Base-by-base conservation (phyloP, 2,329 filamentous ascomycete species). In the Pseudogymnoascus verrucosus region DNA sequence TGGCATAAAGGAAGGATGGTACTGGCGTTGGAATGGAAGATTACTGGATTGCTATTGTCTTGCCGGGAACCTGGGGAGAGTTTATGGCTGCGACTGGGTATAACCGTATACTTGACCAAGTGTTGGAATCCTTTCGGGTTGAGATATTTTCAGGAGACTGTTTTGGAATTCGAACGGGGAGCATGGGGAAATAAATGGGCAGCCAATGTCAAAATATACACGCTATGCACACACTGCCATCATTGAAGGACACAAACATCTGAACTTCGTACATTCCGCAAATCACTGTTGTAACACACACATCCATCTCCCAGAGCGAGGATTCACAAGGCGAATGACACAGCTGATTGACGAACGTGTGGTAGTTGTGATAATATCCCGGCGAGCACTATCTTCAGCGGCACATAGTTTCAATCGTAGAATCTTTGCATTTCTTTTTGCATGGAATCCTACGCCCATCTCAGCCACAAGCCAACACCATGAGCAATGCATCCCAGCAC, bases 401-500 rank as follows among this genome's bases (percentile, higher is more conserved):
- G 34, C 59, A 39, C 59, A 23, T n/a, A 40, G 19, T 61, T 40
- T 37, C 34, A 39, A 37, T 61, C 34, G 69, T 70, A 71, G 65
- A 70, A 69, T 67, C 65, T 69, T 47, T 73, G 70, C 68, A 71
- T 73, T 74, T 68, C 67, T 21, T 60, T 69, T 62, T 71, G 71
- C 69, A 68, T 66, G 72, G 69, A 72, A 70, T 71, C 69, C 70
- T 73, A 73, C 69, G 73, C 65, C 71, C 69, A 71, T 68, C 68
- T 60, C 69, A 68, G 69, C 67, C 68, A 66, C 65, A 68, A 67
- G 70, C 67, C 69, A 69, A 69, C 70, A 69, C 71, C 72, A 70
- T 70, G 72, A 70, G 72, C 73, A 73, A 74, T 74, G 70, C 71
- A 71, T 68, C 69, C 72, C 69, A 67, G 64, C 68, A 64, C 69